Base-by-base conservation (phyloP, 441 rosid genomes). In the Viola pubescens region DNA sequence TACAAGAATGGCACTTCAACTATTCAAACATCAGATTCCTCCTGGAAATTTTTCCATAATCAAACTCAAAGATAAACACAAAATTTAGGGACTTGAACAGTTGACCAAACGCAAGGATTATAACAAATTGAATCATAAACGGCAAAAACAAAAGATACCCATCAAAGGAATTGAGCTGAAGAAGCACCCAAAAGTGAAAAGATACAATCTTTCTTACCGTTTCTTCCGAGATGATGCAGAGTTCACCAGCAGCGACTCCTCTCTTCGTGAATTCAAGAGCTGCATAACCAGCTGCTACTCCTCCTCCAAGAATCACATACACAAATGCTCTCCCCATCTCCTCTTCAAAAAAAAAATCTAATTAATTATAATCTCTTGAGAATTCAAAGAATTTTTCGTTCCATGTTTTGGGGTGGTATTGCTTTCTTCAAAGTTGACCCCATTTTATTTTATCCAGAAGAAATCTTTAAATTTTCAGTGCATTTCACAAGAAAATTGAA, bases 201-300 rank as follows among this genome's bases (percentile, higher is more conserved):
- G 14, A 34, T 1, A 34, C 51, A 38, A 42, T 2, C 34, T 26
- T 26, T 26, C 76, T 80, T 50, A 91, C 98, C 43, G 98, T 82
- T 79, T 89, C 98, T 48, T 92, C 89, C 57, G 95, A 92, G 66
- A 92, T 80, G 72, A 92, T 87, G 68, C 95, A 92, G 68, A 89
- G 97, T 68, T 92, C 95, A 59, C 98, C 95, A 58, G 75, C 83
- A 56, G 94, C 56, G 70, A 92, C 85, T 44, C 95, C 91, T 77
- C 69, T 70, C 64, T 72, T 78, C 6, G 89, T 74, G 80, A 89
- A 87, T 77, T 92, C 97, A 63, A 92, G 89, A 68, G 96, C 95
- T 46, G 97, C 97, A 75, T 89, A 92, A 3, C 98, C 98, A 75
- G 90, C 91, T 43, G 97, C 82, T 8, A 91, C 98, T 45, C 97